Evolutionary conservation across 176 grass and related monocot species (phyloP).

Genomic region (Eleusine indica): DNA sequence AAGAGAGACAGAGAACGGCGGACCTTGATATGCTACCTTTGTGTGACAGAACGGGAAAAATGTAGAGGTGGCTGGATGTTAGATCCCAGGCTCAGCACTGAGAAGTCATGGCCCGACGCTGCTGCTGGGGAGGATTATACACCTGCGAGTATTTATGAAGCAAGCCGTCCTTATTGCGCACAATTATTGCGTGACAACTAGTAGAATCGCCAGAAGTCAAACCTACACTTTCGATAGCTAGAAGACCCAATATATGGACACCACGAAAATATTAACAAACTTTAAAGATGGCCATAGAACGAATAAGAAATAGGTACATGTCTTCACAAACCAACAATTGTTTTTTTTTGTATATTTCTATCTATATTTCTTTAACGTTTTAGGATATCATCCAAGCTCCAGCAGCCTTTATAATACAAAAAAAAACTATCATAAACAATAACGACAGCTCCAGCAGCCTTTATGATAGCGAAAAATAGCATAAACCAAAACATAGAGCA

Average conservation of each 20-base stretch:
- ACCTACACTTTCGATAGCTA: background rate
- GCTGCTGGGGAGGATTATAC: background rate
- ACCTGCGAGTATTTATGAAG: constrained; percentile 13
- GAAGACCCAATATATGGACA: background rate
- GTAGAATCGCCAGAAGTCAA: background rate
- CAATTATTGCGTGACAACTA: background rate
- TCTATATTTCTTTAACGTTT: too few relatives aligned
- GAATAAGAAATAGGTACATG: background rate
- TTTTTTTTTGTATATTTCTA: too few relatives aligned
- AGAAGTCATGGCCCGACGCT: background rate
- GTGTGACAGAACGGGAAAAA: too few relatives aligned
- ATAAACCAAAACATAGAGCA: too few relatives aligned
- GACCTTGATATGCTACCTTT: background rate
- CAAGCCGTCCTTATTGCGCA: background rate
- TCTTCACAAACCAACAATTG: background rate
- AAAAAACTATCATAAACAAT: too few relatives aligned
- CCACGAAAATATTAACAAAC: background rate
- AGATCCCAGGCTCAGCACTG: background rate
- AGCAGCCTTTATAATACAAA: too few relatives aligned
- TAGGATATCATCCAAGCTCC: too few relatives aligned
- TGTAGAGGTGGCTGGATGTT: background rate
- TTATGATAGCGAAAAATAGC: too few relatives aligned
- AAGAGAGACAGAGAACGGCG: background rate
- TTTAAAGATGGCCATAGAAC: background rate
- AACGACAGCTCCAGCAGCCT: too few relatives aligned